Evolutionary conservation across 169 alveolate genomes (phyloP).

Genomic region (Plasmodium gaboni): DNA sequence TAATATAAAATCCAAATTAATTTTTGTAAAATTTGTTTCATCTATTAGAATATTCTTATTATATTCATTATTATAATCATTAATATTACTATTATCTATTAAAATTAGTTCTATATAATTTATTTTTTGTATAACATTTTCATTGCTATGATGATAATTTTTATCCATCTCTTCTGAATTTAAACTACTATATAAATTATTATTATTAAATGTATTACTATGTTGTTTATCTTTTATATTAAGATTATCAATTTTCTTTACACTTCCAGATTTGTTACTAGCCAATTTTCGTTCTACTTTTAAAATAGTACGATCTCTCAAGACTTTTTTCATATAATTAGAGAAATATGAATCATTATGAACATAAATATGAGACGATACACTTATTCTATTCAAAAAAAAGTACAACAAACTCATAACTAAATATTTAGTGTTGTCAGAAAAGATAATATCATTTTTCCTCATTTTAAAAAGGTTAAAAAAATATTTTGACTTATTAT

Average conservation of each 20-base stretch:
- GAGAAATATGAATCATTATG: slow-evolving; percentile 59
- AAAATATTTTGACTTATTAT: slow-evolving; percentile 37
- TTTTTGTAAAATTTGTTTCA: not conserved
- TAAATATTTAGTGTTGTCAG: slow-evolving; percentile 43
- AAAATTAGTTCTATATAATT: slow-evolving; percentile 28
- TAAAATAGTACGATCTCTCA: slow-evolving; percentile 9
- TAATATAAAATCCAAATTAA: slow-evolving; percentile 27
- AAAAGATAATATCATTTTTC: slow-evolving; percentile 36
- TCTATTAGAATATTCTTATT: not conserved
- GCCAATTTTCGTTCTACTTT: not conserved
- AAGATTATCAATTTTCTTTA: not conserved
- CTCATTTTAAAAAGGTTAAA: slow-evolving; percentile 44
- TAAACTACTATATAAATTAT: not conserved
- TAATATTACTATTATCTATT: not conserved
- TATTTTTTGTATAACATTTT: slow-evolving; percentile 11
- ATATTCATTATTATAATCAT: not conserved
- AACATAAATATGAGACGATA: slow-evolving; percentile 17
- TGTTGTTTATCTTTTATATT: not conserved
- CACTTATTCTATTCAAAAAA: slow-evolving; percentile 30
- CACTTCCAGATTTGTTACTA: not conserved
- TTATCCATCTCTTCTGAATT: slow-evolving; percentile 2
- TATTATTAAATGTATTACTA: not conserved
- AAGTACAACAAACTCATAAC: slow-evolving; percentile 48
- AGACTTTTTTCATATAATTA: slow-evolving; percentile 36
- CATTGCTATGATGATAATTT: not conserved